A percentile compares a stretch with the other conserved stretches of the same genome.
Evolutionary conservation across 306 rosid genomes (phyloP).

Genomic region (barrel medic (Medicago truncatula)): DNA sequence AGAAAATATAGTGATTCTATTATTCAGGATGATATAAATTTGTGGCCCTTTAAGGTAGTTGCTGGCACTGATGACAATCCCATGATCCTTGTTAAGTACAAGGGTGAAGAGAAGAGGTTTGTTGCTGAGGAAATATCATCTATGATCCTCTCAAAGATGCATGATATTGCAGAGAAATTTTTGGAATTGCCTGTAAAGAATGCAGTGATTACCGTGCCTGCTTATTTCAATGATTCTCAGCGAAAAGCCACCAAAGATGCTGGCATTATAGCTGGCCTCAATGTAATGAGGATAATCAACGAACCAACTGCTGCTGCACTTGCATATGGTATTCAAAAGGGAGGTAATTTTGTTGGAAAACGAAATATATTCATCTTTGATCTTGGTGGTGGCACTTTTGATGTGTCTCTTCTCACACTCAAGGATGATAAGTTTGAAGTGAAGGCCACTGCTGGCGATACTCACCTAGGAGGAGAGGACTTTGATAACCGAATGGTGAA

Average conservation of each 20-base stretch:
- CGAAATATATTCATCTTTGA: slow-evolving; percentile 8
- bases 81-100: neutral
- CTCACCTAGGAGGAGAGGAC: slow-evolving; percentile 1
- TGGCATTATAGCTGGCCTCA: neutral
- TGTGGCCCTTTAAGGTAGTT: neutral
- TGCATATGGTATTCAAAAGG: slow-evolving; percentile 5
- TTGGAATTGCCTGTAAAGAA: neutral
- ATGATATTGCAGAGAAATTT: neutral
- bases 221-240: neutral
- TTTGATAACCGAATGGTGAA: neutral
- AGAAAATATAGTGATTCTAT: neutral
- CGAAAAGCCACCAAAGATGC: neutral
- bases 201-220: neutral
- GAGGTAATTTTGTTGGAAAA: neutral
- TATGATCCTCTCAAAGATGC: slow-evolving; percentile 1
- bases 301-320: slow-evolving; percentile 11
- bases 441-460: neutral
- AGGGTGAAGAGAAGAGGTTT: neutral
- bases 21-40: neutral
- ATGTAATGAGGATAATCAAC: slow-evolving; percentile 1
- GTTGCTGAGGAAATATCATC: neutral
- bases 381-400: slow-evolving; percentile 16
- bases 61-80: neutral
- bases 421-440: neutral
- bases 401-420: neutral